Percentiles rank a stretch among this genome's conserved stretches.
phyloP scores from a whole-genome alignment of 2,329 filamentous ascomycete genomes.

The Ophiostoma tasmaniense region DNA sequence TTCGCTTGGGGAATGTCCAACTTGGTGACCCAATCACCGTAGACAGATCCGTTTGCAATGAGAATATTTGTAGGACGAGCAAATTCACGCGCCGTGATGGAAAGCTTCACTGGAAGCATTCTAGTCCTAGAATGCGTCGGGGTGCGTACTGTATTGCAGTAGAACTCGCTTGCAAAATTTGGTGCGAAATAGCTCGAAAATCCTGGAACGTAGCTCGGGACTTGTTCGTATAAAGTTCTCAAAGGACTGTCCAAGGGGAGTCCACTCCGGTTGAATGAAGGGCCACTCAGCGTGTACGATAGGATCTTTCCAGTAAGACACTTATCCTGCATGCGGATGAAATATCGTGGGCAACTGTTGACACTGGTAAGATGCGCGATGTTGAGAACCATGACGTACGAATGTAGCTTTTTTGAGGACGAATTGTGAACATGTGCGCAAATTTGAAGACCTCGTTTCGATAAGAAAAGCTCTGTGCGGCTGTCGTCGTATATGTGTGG shows the following conservation, averaged over 20 bases:
- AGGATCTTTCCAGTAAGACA: too few species aligned
- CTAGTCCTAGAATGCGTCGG: neutral
- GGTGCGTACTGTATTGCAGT: too few species aligned
- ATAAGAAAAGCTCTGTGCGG: neutral
- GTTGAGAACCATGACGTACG: neutral
- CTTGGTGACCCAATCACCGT: too few species aligned
- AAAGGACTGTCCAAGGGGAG: too few species aligned
- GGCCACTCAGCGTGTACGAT: too few species aligned
- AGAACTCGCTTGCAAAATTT: too few species aligned
- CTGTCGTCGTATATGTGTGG: neutral
- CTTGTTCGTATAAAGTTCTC: too few species aligned
- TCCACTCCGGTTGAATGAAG: too few species aligned
- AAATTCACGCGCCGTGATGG: neutral
- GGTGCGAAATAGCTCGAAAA: too few species aligned
- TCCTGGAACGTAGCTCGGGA: too few species aligned
- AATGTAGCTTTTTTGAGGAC: too few species aligned
- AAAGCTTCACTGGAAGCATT: neutral
- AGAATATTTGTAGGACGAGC: neutral
- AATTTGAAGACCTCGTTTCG: neutral
- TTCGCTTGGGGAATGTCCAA: neutral
- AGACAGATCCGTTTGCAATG: neutral
- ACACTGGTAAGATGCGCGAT: neutral
- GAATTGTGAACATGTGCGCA: neutral
- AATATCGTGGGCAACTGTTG: neutral
- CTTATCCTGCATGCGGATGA: neutral